Percentiles rank a stretch among this genome's conserved stretches.
These are phyloP conservation scores for Stephania japonica DNA, from an alignment of 164 flowering plant species.

Conservation along the genomic window DNA sequence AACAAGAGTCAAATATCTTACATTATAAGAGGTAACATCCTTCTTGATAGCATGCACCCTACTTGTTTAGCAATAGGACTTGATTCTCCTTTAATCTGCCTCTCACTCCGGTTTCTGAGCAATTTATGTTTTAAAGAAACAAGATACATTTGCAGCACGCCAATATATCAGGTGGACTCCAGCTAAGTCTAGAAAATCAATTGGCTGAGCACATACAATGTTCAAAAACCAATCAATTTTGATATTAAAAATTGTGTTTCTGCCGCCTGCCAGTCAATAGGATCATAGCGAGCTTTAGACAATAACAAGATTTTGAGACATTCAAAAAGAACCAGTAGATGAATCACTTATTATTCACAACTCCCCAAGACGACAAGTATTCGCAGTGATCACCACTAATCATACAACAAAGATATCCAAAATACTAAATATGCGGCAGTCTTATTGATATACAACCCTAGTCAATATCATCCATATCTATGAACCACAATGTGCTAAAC, in stretches of 20 bases:
- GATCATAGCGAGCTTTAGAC: not conserved
- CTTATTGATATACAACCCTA: not conserved
- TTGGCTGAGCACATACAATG: not conserved
- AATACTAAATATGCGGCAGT: not conserved
- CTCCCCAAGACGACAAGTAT: not conserved
- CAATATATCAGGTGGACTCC: too few species aligned
- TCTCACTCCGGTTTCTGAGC: too few species aligned
- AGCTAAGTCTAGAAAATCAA: too few species aligned
- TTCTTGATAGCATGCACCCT: not conserved
- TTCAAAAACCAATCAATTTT: not conserved
- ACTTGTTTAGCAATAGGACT: too few species aligned
- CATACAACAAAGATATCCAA: not conserved
- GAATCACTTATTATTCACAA: not conserved
- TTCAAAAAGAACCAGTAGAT: not conserved
- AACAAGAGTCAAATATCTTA: not conserved
- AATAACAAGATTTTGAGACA: not conserved
- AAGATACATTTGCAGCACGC: too few species aligned
- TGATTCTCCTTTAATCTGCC: too few species aligned
- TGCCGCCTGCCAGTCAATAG: too few species aligned
- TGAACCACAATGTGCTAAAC: not conserved
- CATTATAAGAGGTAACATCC: not conserved
- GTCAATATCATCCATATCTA: not conserved
- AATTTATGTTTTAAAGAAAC: too few species aligned
- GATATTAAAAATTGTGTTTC: not conserved
- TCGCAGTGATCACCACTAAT: not conserved